Percentiles rank a stretch among this genome's conserved stretches.
phyloP scores from a whole-genome alignment of 2,329 filamentous ascomycete species.

The Aspergillus texensis region DNA sequence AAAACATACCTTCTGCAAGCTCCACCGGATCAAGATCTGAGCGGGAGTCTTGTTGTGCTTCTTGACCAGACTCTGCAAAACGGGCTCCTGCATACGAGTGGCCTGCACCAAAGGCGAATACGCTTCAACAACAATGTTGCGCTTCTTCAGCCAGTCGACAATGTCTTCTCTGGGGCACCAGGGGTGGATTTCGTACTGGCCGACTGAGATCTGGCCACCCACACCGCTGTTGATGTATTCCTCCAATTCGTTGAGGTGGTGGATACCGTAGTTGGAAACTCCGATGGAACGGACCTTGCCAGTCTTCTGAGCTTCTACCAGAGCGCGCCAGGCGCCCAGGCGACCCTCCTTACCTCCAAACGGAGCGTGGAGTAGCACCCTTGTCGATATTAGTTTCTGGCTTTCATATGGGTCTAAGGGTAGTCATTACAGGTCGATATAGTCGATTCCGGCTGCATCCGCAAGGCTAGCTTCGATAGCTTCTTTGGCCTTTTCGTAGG shows the following conservation, averaged over 20 bases:
- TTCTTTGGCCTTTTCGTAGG: conserved; percentile 66
- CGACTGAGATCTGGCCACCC: conserved; percentile 74
- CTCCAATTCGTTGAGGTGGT: conserved; percentile 45
- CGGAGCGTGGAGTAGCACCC: conserved; percentile 44
- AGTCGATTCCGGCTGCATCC: conserved; percentile 63
- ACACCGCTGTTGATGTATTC: conserved; percentile 41
- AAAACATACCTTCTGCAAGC: conserved; percentile 56
- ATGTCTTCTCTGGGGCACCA: conserved; percentile 84
- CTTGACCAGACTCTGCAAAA: conserved; percentile 53
- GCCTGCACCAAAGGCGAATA: conserved; percentile 52
- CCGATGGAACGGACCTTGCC: conserved; percentile 45
- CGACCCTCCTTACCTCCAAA: conserved; percentile 42
- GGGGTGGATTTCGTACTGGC: conserved; percentile 88
- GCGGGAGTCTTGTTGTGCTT: conserved; percentile 62
- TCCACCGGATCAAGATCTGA: conserved; percentile 65
- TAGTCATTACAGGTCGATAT: conserved; percentile 61
- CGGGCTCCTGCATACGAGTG: conserved; percentile 54
- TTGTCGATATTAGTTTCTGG: conserved; percentile 14
- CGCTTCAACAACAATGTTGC: conserved; percentile 63
- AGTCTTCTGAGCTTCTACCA: conserved; percentile 43
- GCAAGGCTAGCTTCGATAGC: conserved; percentile 66
- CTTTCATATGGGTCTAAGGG: not conserved
- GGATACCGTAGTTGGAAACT: conserved; percentile 45
- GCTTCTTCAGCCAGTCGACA: conserved; percentile 71
- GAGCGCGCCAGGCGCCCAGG: conserved; percentile 43